Evolutionary conservation across 768 basidiomycete species (phyloP), one percentile per base, ranked within the genome.

Genomic region (Kwoniella dendrophila): DNA sequence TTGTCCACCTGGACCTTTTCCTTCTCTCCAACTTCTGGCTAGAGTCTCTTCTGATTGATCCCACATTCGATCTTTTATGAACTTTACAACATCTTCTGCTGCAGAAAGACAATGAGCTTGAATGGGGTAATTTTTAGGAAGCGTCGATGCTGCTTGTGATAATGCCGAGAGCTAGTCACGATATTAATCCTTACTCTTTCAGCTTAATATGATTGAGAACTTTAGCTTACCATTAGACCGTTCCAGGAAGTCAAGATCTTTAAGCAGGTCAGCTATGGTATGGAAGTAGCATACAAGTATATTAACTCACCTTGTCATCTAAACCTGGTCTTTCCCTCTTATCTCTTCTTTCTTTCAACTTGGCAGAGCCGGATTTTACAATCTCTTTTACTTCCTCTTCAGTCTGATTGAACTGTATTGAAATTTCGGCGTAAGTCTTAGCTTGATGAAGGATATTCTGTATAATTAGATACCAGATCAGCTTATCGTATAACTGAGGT

Each of bases 211-310:
- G 38, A 41, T 22, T 20, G 10, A 14, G 10, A 50, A n/a, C 12
- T 14, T 27, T 27, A 6, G 47, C 67, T 43, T 48, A 80, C 79
- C 81, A 82, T 81, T 3, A 82, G 71, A 1, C 81, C 81, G 57
- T 82, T 82, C 81, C 81, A 82, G 8, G 76, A 65, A 8, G 80
- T 75, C 12, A 82, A 47, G 41, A 82, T 79, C 74, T 67, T 36
- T 36, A 16, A 16, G 5, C 38, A n/a, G 8, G 20, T 55, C 52
- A 55, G 43, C 60, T 26, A 10, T 47, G n/a, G 26, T 5, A 11
- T 20, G 6, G 5, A 55, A 33, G 7, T 33, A 6, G 22, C 11
- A 29, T 26, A 27, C 14, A 18, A n/a, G 24, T 8, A 26, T 6
- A n/a, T 20, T 32, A 32, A 45, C 50, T 30, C 57, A 64, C 61